These are phyloP conservation scores for Glycyrrhiza uralensis DNA, from an alignment of 306 rosid species.

Conservation along the genomic window DNA sequence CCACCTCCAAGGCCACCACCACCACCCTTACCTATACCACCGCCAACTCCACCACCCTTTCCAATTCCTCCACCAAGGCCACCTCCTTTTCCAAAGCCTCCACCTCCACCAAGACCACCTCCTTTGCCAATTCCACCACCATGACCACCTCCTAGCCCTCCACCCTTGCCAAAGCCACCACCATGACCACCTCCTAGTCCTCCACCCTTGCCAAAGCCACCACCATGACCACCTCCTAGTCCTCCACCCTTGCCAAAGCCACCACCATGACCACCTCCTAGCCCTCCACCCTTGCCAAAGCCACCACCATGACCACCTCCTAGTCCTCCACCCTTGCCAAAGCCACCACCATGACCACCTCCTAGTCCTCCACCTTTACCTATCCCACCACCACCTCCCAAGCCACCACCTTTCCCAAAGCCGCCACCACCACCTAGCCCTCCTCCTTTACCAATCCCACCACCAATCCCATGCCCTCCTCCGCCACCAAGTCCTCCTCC, in stretches of 20 bases:
- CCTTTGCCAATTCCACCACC: slow-evolving; percentile 4
- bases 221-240: neutral
- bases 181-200: slow-evolving; percentile 42
- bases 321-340: slow-evolving; percentile 22
- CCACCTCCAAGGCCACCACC: slow-evolving; percentile 51
- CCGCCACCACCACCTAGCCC: slow-evolving; percentile 31
- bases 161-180: slow-evolving; percentile 22
- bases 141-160: slow-evolving; percentile 18
- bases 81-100: slow-evolving; percentile 1
- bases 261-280: neutral
- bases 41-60: neutral
- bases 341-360: slow-evolving; percentile 39
- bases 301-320: slow-evolving; percentile 24
- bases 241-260: slow-evolving; percentile 24
- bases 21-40: slow-evolving; percentile 15
- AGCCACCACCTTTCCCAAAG: too few species aligned
- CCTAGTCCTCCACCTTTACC: slow-evolving; percentile 44
- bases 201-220: slow-evolving; percentile 31
- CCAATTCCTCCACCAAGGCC: neutral
- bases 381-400: slow-evolving; percentile 22
- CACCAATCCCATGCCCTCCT: slow-evolving; percentile 31
- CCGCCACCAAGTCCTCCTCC: slow-evolving; percentile 36
- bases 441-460: slow-evolving; percentile 27
- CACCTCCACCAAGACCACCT: slow-evolving; percentile 30
- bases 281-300: slow-evolving; percentile 34